A percentile compares a stretch with the other conserved stretches of the same genome.
Conservation (phyloP, 2,329 filamentous ascomycete species). For the Thelonectria olida region DNA sequence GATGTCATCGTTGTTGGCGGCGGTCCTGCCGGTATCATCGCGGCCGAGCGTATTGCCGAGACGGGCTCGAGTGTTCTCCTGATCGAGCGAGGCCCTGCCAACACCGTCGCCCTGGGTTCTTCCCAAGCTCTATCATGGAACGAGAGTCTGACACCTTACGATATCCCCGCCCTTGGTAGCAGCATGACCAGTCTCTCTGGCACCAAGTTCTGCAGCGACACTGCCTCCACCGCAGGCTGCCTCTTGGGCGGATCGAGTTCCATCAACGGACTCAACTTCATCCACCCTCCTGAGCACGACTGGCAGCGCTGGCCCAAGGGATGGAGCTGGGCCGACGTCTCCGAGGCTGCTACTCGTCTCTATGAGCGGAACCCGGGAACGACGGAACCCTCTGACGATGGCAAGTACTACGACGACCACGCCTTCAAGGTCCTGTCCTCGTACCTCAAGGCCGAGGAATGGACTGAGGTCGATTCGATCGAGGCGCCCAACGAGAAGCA, state of each 20-base stretch:
- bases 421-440: constrained; percentile 69
- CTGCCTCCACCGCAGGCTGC: constrained; percentile 37
- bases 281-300: constrained; percentile 36
- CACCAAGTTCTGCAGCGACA: constrained; percentile 40
- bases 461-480: constrained; percentile 73
- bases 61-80: constrained; percentile 35
- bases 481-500: constrained; percentile 70
- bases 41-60: constrained; percentile 38
- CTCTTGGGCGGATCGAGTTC: constrained; percentile 39
- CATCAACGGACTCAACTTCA: constrained; percentile 42
- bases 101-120: constrained; percentile 36
- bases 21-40: constrained; percentile 39
- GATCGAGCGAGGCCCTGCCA: constrained; percentile 39
- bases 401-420: constrained; percentile 71
- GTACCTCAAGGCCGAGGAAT: constrained; percentile 68
- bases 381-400: constrained; percentile 71
- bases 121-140: constrained; percentile 35
- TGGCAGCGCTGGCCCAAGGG: constrained; percentile 39
- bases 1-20: constrained; percentile 40
- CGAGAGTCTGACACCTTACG: constrained; percentile 34
- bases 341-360: constrained; percentile 33
- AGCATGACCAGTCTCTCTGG: constrained; percentile 35
- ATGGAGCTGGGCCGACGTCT: constrained; percentile 34
- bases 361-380: constrained; percentile 63
- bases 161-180: constrained; percentile 37